Evolutionary conservation across 805 yeast genomes (phyloP), one percentile per base, ranked within the genome.

Genomic region (Suhomyces sp.): DNA sequence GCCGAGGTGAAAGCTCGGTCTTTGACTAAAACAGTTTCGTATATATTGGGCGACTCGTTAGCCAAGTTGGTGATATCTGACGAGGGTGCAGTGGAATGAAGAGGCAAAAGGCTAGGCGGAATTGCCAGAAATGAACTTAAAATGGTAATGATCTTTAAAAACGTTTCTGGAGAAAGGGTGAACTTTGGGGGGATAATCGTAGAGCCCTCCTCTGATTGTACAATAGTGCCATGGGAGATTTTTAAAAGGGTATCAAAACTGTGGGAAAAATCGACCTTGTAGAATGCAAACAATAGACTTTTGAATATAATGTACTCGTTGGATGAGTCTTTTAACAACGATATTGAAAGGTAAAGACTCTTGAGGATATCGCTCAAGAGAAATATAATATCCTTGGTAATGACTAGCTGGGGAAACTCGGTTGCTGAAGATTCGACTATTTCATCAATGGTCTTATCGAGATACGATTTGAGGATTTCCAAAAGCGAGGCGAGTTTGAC

Each of bases 21-120:
- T n/a, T 46, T 27, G 17, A 49, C 48, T n/a, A 65, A 46, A 12
- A 43, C 44, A 21, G 53, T 49, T 41, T 60, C 58, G 49, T 64
- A 67, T 7, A 48, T 45, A 50, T 69, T 68, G 4, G 61, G 57
- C 8, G 63, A 56, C 19, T 59, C 64, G 9, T 51, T 51, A 20
- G 45, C 44, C 35, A 63, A 46, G 12, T 60, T 63, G 13, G 72
- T 65, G 33, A 68, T 66, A 53, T 69, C 73, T 13, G 64, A 60
- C 2, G 71, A 63, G n/a, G 60, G 47, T 1, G 61, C 48, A 4
- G 52, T 52, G 29, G 59, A 52, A 24, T 58, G 58, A 12, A 53
- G 60, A 0, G 65, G 62, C 13, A 67, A 48, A 21, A 64, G 57
- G 13, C 45, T 46, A 3, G 53, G 40, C 9, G 73, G 73, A 27